Evolutionary conservation across 257 asterid genomes (phyloP), one percentile per base, ranked within the genome.

Genomic region (Nicotiana noctiflora): DNA sequence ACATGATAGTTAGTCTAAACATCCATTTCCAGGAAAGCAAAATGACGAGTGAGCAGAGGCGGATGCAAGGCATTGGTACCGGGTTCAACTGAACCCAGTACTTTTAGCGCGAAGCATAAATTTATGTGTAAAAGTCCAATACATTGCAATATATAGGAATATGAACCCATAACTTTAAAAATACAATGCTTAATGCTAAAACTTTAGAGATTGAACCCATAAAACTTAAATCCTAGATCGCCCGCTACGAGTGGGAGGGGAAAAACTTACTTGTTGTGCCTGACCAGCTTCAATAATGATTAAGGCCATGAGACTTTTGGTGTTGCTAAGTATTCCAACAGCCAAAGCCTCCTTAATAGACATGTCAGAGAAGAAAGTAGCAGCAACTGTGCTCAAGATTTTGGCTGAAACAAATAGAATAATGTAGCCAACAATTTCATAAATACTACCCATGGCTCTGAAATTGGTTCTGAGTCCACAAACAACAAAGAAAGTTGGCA

Each of bases 401-500:
- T 96, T 94, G n/a, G 85, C 83, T 15, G 82, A 10, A 23, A 89
- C 80, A 5, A 88, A 27, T 14, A 88, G 19, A 18, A 92, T 64
- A 13, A 72, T 23, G 60, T 72, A 81, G 0, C 90, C 89, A 84
- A 3, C 79, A 59, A 46, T 78, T 18, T 4, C 12, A 19, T 46
- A 72, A 72, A 72, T 23, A 17, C 2, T 3, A 27, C 83, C 62
- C 44, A 92, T 74, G 5, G 6, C 13, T 76, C 83, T 88, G 7
- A 91, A 31, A 56, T 91, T 90, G 8, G 92, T 86, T 78, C 99
- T 84, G 46, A 92, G 81, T 82, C 99, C 98, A 82, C 96, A 89
- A 6, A 92, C 98, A 75, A 88, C 90, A 64, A 85, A 91, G 88
- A 90, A 94, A 21, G 92, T 85, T 1, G 99, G 99, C 98, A 91